Evolutionary conservation across 2,329 filamentous ascomycete genomes (phyloP).

Genomic region (Pyricularia sp.): DNA sequence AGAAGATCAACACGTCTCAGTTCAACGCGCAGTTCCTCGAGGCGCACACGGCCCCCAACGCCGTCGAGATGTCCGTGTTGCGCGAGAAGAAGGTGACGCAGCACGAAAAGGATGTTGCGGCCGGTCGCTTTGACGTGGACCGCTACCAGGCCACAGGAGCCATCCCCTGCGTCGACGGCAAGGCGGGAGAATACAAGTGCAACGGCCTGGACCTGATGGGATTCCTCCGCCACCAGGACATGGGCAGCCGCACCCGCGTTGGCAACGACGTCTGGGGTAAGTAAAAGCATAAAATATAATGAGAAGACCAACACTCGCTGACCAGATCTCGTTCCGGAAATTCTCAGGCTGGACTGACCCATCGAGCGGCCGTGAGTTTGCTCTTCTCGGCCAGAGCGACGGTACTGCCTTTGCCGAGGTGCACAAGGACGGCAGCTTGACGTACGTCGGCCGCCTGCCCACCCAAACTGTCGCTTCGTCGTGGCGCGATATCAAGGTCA

Average conservation of each 20-base stretch:
- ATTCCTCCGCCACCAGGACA: conserved; percentile 1
- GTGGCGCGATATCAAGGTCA: conserved; percentile 40
- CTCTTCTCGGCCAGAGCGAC: conserved; percentile 42
- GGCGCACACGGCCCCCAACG: not conserved
- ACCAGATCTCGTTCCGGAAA: not conserved
- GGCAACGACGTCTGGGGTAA: conserved; percentile 1
- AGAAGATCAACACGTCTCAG: not conserved
- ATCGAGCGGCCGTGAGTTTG: conserved; percentile 40
- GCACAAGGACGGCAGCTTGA: conserved; percentile 35
- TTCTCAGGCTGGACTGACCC: conserved; percentile 35
- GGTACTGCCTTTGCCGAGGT: conserved; percentile 46
- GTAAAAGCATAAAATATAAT: not conserved
- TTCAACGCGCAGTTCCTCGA: not conserved
- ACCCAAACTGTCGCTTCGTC: conserved; percentile 20
- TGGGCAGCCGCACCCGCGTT: not conserved
- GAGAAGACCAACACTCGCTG: too few relatives aligned
- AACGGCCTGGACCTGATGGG: conserved; percentile 2
- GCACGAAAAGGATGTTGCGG: not conserved
- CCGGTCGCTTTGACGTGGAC: not conserved
- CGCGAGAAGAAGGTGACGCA: not conserved
- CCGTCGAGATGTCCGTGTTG: not conserved
- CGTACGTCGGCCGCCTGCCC: conserved; percentile 42
- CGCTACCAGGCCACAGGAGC: not conserved
- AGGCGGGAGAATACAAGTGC: not conserved
- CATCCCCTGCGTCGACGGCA: not conserved